These are phyloP conservation scores for Backusella australiensis DNA, from an alignment of 192 early-diverging fungal species.

Conservation along the genomic window DNA sequence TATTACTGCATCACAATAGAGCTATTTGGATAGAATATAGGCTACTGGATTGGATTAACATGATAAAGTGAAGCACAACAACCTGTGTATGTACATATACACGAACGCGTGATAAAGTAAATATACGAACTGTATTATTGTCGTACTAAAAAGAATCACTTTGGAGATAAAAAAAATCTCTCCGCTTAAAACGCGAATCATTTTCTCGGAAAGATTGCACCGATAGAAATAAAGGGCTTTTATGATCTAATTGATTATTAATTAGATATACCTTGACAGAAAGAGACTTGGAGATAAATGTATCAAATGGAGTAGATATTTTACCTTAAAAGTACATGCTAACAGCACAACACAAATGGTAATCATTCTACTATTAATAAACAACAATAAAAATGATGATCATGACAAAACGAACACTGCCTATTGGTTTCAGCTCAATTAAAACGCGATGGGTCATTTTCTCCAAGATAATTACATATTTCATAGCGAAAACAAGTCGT, in stretches of 20 bases:
- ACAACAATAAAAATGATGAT: background rate
- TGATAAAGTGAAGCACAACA: background rate
- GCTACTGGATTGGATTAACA: background rate
- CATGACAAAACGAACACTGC: background rate
- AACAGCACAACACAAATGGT: background rate
- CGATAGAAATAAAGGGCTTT: background rate
- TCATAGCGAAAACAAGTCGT: background rate
- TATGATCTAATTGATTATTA: background rate
- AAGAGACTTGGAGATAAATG: background rate
- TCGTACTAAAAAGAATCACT: background rate
- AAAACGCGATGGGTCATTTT: background rate
- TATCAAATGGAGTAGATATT: background rate
- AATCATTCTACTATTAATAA: background rate
- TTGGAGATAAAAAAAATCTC: background rate
- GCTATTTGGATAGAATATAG: background rate
- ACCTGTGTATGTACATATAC: background rate
- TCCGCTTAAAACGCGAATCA: conserved; percentile 6
- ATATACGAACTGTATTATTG: background rate
- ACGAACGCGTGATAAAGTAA: background rate
- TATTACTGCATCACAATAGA: background rate
- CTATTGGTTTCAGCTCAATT: background rate
- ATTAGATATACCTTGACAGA: background rate
- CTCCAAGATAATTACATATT: background rate
- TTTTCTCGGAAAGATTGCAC: background rate
- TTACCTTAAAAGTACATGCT: background rate